These are phyloP conservation scores for Candida ficus DNA, from an alignment of 805 yeast genomes.

Conservation along the genomic window DNA sequence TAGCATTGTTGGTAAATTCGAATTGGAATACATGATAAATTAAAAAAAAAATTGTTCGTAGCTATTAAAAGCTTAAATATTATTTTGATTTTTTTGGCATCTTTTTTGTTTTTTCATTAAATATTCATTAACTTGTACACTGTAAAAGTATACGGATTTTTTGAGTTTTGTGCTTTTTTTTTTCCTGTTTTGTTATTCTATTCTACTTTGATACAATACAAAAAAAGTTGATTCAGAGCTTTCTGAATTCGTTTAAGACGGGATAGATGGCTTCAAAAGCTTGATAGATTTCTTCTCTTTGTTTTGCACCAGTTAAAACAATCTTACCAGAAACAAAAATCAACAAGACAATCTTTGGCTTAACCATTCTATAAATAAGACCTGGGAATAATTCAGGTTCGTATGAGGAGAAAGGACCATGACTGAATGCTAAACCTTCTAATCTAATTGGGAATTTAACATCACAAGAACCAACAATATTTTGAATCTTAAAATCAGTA, in stretches of 20 bases:
- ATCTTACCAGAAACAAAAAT: conserved; percentile 97
- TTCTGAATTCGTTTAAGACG: conserved; percentile 95
- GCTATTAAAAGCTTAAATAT: too few relatives aligned
- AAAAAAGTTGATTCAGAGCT: conserved; percentile 35
- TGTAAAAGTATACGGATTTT: too few relatives aligned
- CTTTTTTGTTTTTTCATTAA: too few relatives aligned
- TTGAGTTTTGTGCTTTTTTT: background rate
- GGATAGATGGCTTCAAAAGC: conserved; percentile 99
- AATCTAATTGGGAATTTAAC: conserved; percentile 96
- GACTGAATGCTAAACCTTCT: conserved; percentile 96
- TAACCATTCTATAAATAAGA: conserved; percentile 97
- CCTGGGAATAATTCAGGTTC: conserved; percentile 99
- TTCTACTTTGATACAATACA: too few relatives aligned
- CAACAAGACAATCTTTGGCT: conserved; percentile 92
- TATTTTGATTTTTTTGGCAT: too few relatives aligned
- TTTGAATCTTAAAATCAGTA: conserved; percentile 96
- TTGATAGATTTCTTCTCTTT: conserved; percentile 96
- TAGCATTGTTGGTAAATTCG: background rate
- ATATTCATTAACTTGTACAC: too few relatives aligned
- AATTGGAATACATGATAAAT: too few relatives aligned
- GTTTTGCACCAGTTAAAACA: conserved; percentile 97
- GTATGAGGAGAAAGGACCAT: conserved; percentile 97
- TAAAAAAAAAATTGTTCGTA: too few relatives aligned
- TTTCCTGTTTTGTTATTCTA: background rate
- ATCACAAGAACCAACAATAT: conserved; percentile 97